These are phyloP conservation scores for Pichia occidentalis DNA, from an alignment of 805 yeast species.

Conservation along the genomic window DNA sequence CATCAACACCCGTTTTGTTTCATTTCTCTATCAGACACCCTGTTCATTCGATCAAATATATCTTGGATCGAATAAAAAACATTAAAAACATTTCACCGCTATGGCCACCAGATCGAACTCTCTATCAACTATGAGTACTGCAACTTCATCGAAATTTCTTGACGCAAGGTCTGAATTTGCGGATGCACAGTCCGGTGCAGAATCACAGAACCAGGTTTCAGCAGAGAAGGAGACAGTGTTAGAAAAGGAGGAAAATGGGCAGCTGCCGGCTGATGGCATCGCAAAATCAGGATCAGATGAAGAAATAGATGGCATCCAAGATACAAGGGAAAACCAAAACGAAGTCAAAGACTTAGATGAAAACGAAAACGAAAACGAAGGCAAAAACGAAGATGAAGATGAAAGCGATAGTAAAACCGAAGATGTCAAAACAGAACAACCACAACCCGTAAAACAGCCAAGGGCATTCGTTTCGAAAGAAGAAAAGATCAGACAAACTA, in stretches of 20 bases:
- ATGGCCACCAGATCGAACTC: constrained; percentile 14
- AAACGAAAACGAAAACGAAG: neutral
- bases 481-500: constrained; percentile 7
- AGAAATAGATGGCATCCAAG: constrained; percentile 1
- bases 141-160: constrained; percentile 15
- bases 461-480: constrained; percentile 7
- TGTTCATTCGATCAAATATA: no score
- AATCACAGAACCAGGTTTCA: no score
- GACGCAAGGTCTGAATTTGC: constrained; percentile 17
- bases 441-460: constrained; percentile 8
- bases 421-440: constrained; percentile 8
- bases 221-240: no score
- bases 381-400: neutral
- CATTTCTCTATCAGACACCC: no score
- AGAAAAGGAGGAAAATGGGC: no score
- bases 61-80: no score
- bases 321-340: neutral
- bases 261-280: no score
- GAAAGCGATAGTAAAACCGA: neutral
- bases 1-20: no score
- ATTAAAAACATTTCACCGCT: no score
- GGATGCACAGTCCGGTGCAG: no score
- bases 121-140: constrained; percentile 13
- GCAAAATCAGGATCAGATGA: constrained; percentile 3
- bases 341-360: neutral